Base-by-base conservation (phyloP, 2,329 filamentous ascomycete genomes). In the Ramularia collo-cygni region DNA sequence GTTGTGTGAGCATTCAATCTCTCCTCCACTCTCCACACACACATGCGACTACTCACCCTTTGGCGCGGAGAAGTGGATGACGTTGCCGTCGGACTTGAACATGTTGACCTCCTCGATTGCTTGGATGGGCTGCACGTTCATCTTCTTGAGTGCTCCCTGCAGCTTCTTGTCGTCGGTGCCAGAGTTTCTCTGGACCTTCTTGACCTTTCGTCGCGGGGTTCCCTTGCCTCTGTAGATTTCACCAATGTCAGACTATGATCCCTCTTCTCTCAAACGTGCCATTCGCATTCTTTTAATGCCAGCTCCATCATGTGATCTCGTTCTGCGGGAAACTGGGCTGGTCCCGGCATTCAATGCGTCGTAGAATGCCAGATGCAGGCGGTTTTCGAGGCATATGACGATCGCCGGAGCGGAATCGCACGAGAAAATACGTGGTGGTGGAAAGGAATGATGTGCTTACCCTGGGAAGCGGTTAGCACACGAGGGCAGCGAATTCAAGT, bases 51-150 rank as follows among this genome's bases (percentile, higher is more conserved):
- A 74, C 79, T 64, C 73, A 96, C 92, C 92, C 78, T 95, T 95
- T 59, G 92, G 92, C 63, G 86, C 86, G 61, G 87, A 84, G 68
- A 98, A 98, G 80, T 98, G 92, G 64, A 98, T 96, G 69, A 98
- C 92, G 70, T 98, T 98, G 70, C 92, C 92, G 67, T 98, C 92
- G 66, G 85, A 84, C 85, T 98, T 98, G 83, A 98, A 98, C 92
- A 98, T 98, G 83, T 98, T 98, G 69, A 98, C 92, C 77, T 98
- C 92, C 81, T 98, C 92, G 62, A 98, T 98, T 55, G 85, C 87
- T 76, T 94, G 89, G 72, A 98, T 96, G 62, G 92, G 92, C 80
- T 98, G 92, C 45, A 94, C 90, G 73, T 96, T 96, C 69, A 98
- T 81, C 84, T 98, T 98, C 85, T 98, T 98, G 56, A 98, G 79